Evolutionary conservation across 805 yeast genomes (phyloP), one percentile per base, ranked within the genome.

Genomic region (Metschnikowia cerradonensis): DNA sequence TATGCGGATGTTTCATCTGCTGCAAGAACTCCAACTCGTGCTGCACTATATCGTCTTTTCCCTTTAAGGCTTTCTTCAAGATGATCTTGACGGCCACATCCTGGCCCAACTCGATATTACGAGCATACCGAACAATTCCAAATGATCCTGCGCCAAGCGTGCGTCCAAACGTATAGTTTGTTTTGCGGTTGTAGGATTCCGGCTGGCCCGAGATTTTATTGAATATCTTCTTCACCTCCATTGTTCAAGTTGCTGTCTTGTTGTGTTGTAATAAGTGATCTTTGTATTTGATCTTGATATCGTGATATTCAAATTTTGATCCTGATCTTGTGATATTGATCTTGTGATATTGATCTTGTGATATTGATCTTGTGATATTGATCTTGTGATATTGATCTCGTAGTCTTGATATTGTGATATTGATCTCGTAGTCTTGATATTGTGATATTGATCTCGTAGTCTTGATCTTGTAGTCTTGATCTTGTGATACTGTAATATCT

Each of bases 111-210:
- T 52, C 60, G 56, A 68, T 70, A 50, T 71, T 69, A 36, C 80
- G 72, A 2, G 97, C 98, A 55, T 80, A 79, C 59, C 96, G 78
- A 3, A 92, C 98, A 2, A 92, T 85, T 37, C 99, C 98, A 68
- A 90, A 94, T 0, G 96, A 82, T 4, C 99, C 98, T 0, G 97
- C 97, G 8, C 98, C 98, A 11, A 91, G 70, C 0, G 96, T 89
- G 52, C 80, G 81, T 11, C 91, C 92, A 65, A 90, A 88, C 7
- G 83, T 80, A 62, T 89, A 91, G 52, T 80, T 75, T 44, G 76
- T 67, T 68, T 90, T 89, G 61, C 88, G 80, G 39, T 76, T 62
- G 59, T 85, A 85, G 6, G 87, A 79, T 11, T 72, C 76, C 0
- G 95, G 96, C 65, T 88, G 94, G 5, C 91, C 89, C 42, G 82